Evolutionary conservation across 2,329 filamentous ascomycete species (phyloP).

Genomic region (Pestalotiopsis sp.): DNA sequence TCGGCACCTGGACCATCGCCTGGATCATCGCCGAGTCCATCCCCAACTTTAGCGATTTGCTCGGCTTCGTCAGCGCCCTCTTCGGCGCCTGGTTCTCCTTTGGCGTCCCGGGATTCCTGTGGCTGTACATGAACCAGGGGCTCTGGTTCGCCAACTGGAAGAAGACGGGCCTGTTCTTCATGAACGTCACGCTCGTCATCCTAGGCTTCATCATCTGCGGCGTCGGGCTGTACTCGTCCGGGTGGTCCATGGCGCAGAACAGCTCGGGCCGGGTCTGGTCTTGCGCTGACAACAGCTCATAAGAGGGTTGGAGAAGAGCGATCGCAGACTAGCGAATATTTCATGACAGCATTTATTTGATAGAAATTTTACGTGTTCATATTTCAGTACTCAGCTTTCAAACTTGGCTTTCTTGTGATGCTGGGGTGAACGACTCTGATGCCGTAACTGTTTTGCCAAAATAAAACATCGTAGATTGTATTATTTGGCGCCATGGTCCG

Average conservation of each 20-base stretch:
- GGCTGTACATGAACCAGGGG: constrained; percentile 48
- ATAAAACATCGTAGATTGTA: neutral
- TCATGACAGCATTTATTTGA: neutral
- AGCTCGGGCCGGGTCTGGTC: constrained; percentile 1
- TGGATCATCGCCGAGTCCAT: constrained; percentile 71
- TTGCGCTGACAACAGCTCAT: constrained; percentile 1
- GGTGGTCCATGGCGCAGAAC: constrained; percentile 32
- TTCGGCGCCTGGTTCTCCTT: constrained; percentile 70
- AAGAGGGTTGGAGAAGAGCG: neutral
- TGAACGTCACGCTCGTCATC: constrained; percentile 33
- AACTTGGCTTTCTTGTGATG: neutral
- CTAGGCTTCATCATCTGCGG: constrained; percentile 36
- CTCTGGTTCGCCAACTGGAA: constrained; percentile 36
- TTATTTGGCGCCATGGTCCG: neutral
- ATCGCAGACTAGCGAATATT: neutral
- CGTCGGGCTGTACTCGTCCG: constrained; percentile 39
- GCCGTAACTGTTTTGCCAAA: neutral
- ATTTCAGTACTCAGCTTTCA: neutral
- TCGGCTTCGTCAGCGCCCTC: constrained; percentile 63
- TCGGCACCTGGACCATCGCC: constrained; percentile 58
- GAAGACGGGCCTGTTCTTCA: constrained; percentile 30
- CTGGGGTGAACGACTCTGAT: neutral
- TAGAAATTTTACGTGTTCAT: neutral
- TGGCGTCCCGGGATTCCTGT: constrained; percentile 48
- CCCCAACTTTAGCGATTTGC: constrained; percentile 66